phyloP scores from a whole-genome alignment of 2,329 filamentous ascomycete species.

The Grosmannia serpens region DNA sequence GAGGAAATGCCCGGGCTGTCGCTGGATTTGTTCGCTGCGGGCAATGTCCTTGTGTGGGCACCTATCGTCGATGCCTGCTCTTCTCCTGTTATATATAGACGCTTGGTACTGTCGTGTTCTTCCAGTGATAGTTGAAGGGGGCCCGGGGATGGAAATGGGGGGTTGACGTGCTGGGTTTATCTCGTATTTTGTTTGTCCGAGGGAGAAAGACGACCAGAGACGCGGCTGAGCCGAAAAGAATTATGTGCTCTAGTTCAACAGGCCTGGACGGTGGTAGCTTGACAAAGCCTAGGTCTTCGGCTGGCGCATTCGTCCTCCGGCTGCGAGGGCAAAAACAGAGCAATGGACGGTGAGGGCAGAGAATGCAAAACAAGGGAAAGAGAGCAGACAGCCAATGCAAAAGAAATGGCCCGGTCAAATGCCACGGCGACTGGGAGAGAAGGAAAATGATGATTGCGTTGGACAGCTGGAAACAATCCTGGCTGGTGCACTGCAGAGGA shows the following conservation, averaged over 20 bases:
- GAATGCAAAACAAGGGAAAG: not conserved
- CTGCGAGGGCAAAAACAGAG: not conserved
- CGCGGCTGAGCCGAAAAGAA: conserved; percentile 2
- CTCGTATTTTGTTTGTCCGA: not conserved
- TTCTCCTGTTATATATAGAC: not conserved
- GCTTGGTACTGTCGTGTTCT: not conserved
- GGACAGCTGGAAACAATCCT: not conserved
- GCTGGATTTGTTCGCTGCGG: not conserved
- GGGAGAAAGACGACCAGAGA: not conserved
- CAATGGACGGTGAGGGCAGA: not conserved
- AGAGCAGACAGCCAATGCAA: not conserved
- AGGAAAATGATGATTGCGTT: not conserved
- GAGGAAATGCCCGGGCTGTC: not conserved
- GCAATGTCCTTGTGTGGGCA: not conserved
- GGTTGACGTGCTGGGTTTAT: not conserved
- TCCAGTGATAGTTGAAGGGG: not conserved
- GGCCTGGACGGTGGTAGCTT: not conserved
- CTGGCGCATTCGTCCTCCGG: not conserved
- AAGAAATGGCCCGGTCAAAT: not conserved
- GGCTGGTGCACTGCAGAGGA: not conserved
- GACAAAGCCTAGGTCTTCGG: not conserved
- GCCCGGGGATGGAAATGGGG: not conserved
- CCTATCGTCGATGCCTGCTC: not conserved
- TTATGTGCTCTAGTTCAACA: not conserved
- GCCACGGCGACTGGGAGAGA: not conserved